These are phyloP conservation scores for Stemphylium lycopersici DNA, from an alignment of 2,329 filamentous ascomycete species.

Conservation along the genomic window DNA sequence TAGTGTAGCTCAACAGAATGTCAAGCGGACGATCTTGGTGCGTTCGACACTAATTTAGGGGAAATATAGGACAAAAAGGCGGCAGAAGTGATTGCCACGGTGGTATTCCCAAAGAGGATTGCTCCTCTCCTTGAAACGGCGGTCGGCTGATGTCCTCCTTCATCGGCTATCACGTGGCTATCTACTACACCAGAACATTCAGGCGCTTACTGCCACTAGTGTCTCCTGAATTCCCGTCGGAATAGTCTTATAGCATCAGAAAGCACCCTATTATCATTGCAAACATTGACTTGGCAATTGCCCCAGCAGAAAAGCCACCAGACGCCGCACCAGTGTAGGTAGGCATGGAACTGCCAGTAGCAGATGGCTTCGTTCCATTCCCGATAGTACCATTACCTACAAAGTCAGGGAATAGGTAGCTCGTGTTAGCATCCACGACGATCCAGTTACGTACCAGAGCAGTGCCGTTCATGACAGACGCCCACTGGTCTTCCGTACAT, in stretches of 20 bases:
- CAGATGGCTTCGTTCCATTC: constrained; percentile 9
- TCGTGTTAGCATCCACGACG: constrained; percentile 43
- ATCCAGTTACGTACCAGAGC: constrained; percentile 44
- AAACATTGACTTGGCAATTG: constrained; percentile 13
- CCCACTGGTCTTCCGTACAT: constrained; percentile 42
- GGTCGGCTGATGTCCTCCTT: too few species aligned
- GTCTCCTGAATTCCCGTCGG: too few species aligned
- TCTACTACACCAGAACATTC: too few species aligned
- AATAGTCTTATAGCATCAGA: constrained; percentile 11
- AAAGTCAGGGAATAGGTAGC: constrained; percentile 37
- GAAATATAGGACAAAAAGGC: too few species aligned
- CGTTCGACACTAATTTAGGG: too few species aligned
- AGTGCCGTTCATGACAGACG: constrained; percentile 39
- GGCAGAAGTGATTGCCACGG: too few species aligned
- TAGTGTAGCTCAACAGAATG: too few species aligned
- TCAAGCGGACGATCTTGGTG: too few species aligned
- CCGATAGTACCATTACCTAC: constrained; percentile 19
- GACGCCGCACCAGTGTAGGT: constrained; percentile 16
- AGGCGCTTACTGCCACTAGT: too few species aligned
- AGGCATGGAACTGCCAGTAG: not conserved
- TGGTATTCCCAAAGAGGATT: too few species aligned
- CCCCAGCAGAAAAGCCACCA: constrained; percentile 3
- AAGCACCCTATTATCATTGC: constrained; percentile 14
- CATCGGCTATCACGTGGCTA: too few species aligned
- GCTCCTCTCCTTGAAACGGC: too few species aligned